These are phyloP conservation scores for Gardenia jasminoides DNA, from an alignment of 257 asterid species.

Conservation along the genomic window DNA sequence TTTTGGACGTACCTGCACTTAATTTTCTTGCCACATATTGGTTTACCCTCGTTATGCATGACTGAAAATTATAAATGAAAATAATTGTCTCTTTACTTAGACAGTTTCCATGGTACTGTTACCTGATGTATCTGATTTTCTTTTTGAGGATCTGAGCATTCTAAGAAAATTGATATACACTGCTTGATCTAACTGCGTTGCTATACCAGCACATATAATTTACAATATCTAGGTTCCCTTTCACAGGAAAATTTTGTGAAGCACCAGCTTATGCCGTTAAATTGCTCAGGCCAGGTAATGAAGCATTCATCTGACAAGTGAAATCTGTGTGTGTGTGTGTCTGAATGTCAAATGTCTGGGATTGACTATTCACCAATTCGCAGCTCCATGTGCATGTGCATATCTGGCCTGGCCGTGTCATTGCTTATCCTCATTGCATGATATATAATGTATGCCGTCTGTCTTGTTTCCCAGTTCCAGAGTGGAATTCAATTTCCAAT, in stretches of 20 bases:
- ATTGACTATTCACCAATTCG: not conserved
- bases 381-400: not conserved
- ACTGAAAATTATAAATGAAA: not conserved
- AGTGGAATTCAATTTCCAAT: conserved; percentile 41
- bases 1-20: not conserved
- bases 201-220: not conserved
- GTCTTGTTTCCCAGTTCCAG: conserved; percentile 42
- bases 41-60: not conserved
- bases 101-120: not conserved
- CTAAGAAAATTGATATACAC: not conserved
- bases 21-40: not conserved
- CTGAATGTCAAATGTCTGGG: not conserved
- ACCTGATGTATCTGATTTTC: not conserved
- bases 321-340: conserved; percentile 6
- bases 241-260: conserved; percentile 49
- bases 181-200: not conserved
- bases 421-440: not conserved
- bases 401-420: not conserved
- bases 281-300: conserved; percentile 58
- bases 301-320: conserved; percentile 8
- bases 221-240: not conserved
- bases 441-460: not conserved
- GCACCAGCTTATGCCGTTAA: conserved; percentile 45
- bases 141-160: not conserved
- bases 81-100: not conserved